These are phyloP conservation scores for Botryotinia calthae DNA, from an alignment of 2,329 filamentous ascomycete species.

Conservation along the genomic window DNA sequence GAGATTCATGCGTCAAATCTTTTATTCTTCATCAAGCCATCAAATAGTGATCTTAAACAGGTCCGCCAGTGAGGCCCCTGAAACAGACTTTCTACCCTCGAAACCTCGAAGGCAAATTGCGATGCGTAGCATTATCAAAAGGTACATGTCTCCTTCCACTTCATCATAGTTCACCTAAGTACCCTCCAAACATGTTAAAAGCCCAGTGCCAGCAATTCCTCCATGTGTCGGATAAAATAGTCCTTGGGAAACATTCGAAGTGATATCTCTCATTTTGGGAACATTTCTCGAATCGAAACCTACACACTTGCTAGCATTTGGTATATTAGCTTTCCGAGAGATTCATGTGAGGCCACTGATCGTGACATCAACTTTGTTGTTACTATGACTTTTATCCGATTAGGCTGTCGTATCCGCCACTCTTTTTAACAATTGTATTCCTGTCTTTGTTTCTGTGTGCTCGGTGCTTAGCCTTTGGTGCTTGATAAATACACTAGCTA, in stretches of 20 bases:
- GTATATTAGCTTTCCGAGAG: not conserved
- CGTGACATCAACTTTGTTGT: not conserved
- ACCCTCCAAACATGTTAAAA: not conserved
- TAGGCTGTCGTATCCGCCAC: not conserved
- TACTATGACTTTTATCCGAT: not conserved
- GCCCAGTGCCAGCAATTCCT: not conserved
- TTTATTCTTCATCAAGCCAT: not conserved
- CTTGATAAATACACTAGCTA: constrained; percentile 45
- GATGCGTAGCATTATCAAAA: not conserved
- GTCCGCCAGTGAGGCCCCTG: not conserved
- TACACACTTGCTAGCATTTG: not conserved
- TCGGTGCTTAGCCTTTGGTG: constrained; percentile 46
- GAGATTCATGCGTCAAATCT: not conserved
- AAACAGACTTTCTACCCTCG: not conserved
- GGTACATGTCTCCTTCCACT: not conserved
- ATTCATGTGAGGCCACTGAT: not conserved
- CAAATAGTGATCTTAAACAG: not conserved
- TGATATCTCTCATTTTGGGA: not conserved
- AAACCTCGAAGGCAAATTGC: not conserved
- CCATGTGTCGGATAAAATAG: not conserved
- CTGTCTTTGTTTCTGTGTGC: constrained; percentile 53
- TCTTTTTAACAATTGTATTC: constrained; percentile 27
- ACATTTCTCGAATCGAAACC: not conserved
- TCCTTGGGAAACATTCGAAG: not conserved
- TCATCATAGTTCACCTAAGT: not conserved